Percentiles rank a stretch among this genome's conserved stretches.
Evolutionary conservation across 2,329 filamentous ascomycete species (phyloP).

Genomic region (Periconia sp.): DNA sequence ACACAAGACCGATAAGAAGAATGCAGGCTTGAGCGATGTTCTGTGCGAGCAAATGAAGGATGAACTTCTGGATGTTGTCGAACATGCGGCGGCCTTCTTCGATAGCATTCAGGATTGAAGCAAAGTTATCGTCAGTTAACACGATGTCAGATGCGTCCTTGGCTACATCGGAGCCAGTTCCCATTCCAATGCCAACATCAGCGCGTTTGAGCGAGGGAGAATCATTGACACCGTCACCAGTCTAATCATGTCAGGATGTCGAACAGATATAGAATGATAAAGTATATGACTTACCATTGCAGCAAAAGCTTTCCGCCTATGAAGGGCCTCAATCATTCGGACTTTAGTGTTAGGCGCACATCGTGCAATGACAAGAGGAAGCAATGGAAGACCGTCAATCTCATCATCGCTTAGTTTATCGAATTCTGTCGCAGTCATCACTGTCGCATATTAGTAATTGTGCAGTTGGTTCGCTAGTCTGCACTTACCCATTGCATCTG

Average conservation of each 20-base stretch:
- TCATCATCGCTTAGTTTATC: conserved; percentile 77
- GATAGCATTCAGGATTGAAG: conserved; percentile 82
- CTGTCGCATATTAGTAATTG: background rate
- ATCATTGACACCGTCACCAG: conserved; percentile 87
- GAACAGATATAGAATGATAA: no score
- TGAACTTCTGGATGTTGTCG: conserved; percentile 88
- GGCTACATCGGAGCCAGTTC: conserved; percentile 84
- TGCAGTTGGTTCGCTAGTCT: background rate
- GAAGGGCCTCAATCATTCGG: conserved; percentile 87
- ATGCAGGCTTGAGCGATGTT: conserved; percentile 86
- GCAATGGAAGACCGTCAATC: conserved; percentile 74
- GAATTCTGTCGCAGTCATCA: conserved; percentile 64
- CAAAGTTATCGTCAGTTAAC: conserved; percentile 86
- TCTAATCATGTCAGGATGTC: conserved; percentile 41
- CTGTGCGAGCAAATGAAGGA: conserved; percentile 75
- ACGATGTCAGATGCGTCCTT: conserved; percentile 86
- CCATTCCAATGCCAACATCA: conserved; percentile 90
- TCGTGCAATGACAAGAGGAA: conserved; percentile 82
- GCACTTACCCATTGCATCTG: conserved; percentile 28
- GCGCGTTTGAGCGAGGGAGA: conserved; percentile 79
- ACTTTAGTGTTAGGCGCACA: conserved; percentile 88
- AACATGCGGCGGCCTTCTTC: conserved; percentile 85
- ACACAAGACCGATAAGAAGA: conserved; percentile 79
- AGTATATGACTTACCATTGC: conserved; percentile 72
- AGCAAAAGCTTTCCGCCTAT: conserved; percentile 75